These are phyloP conservation scores for Lasiodiplodia sp. DNA, from an alignment of 2,329 filamentous ascomycete genomes.

Conservation along the genomic window DNA sequence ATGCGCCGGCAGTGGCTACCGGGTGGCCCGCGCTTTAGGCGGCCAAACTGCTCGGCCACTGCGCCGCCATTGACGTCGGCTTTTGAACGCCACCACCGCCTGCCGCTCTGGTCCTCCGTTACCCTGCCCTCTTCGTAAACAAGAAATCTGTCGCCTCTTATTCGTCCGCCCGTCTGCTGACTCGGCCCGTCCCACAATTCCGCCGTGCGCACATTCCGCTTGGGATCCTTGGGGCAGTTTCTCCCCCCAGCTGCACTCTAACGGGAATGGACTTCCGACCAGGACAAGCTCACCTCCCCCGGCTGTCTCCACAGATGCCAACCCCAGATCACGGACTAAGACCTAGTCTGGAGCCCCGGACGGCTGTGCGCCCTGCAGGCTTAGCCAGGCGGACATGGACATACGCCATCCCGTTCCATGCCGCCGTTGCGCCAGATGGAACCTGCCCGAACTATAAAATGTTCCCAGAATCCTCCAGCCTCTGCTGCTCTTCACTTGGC, in stretches of 20 bases:
- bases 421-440: conserved; percentile 1
- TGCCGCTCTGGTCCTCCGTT: neutral
- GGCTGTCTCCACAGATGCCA: conserved; percentile 6
- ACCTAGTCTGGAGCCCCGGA: conserved; percentile 20
- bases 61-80: conserved; percentile 21
- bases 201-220: conserved; percentile 5
- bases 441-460: conserved; percentile 1
- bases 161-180: neutral
- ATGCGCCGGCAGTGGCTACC: conserved; percentile 16
- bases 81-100: conserved; percentile 6
- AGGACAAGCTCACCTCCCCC: neutral
- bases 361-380: conserved; percentile 1
- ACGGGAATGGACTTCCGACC: conserved; percentile 24
- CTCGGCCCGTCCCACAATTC: neutral
- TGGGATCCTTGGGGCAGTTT: neutral
- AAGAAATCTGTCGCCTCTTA: neutral
- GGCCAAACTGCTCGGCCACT: neutral
- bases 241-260: neutral
- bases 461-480: neutral
- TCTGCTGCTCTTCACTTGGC: conserved; percentile 7
- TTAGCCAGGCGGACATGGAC: neutral
- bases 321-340: conserved; percentile 15
- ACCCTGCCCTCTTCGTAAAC: neutral
- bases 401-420: conserved; percentile 7
- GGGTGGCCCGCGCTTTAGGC: neutral